Evolutionary conservation across 2,329 filamentous ascomycete genomes (phyloP).

Genomic region (Ploettnerulaceae sp.): DNA sequence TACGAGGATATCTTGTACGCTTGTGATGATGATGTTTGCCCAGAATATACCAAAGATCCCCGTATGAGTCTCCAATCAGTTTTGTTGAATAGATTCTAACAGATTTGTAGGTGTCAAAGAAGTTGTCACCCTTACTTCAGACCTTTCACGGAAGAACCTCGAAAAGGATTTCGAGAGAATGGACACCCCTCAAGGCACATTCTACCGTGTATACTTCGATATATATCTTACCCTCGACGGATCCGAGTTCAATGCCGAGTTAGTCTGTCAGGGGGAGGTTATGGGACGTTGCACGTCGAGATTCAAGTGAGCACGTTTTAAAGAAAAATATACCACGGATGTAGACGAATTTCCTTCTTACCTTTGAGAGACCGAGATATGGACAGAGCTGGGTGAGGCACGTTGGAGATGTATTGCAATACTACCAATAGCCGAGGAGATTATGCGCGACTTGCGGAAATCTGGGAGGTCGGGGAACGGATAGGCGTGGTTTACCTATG

Average conservation of each 20-base stretch:
- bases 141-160: slow-evolving; percentile 94
- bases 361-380: slow-evolving; percentile 6
- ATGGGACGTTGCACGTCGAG: slow-evolving; percentile 95
- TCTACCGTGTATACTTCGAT: slow-evolving; percentile 78
- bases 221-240: slow-evolving; percentile 93
- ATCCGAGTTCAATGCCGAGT: slow-evolving; percentile 94
- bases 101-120: slow-evolving; percentile 82
- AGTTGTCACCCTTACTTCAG: slow-evolving; percentile 94
- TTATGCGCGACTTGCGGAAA: neutral
- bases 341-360: slow-evolving; percentile 26
- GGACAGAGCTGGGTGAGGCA: slow-evolving; percentile 2
- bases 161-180: slow-evolving; percentile 99
- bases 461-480: neutral
- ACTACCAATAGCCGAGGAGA: neutral
- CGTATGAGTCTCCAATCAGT: slow-evolving; percentile 61
- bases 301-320: slow-evolving; percentile 53
- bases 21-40: slow-evolving; percentile 96
- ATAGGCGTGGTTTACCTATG: slow-evolving; percentile 13
- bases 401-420: neutral
- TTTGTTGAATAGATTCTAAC: slow-evolving; percentile 27
- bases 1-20: slow-evolving; percentile 98
- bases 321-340: slow-evolving; percentile 16
- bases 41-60: slow-evolving; percentile 98
- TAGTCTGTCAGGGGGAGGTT: slow-evolving; percentile 98
- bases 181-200: slow-evolving; percentile 96